These are phyloP conservation scores for Phanerochaete carnosa DNA, from an alignment of 768 basidiomycete species.

Conservation along the genomic window DNA sequence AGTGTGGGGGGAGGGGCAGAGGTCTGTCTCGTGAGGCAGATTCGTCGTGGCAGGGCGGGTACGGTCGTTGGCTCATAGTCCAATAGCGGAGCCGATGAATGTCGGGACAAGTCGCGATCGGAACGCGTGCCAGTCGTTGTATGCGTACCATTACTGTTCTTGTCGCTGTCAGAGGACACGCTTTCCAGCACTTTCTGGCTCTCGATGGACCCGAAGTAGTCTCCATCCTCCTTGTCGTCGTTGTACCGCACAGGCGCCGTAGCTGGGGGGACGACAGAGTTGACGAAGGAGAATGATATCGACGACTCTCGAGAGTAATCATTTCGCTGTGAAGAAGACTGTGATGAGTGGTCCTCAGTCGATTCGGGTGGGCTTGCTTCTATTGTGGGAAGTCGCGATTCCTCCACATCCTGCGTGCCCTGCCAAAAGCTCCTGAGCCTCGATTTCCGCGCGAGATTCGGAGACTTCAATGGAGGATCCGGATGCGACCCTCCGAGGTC, in stretches of 20 bases:
- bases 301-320: not conserved
- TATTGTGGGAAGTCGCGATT: conserved; percentile 27
- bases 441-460: conserved; percentile 40
- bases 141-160: not conserved
- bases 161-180: not conserved
- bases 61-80: conserved; percentile 35
- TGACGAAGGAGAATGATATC: conserved; percentile 5
- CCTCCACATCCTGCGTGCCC: conserved; percentile 64
- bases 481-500: conserved; percentile 12
- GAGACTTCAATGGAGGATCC: conserved; percentile 38
- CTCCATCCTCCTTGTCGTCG: conserved; percentile 20
- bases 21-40: conserved; percentile 57
- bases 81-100: conserved; percentile 24
- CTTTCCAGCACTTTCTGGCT: not conserved
- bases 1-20: conserved; percentile 60
- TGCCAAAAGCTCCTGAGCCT: conserved; percentile 75
- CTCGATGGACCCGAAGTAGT: conserved; percentile 28
- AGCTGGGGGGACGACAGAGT: conserved; percentile 20
- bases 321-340: not conserved
- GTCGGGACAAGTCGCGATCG: conserved; percentile 19
- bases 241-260: conserved; percentile 23
- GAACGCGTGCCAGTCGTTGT: not conserved
- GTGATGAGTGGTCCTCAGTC: conserved; percentile 3
- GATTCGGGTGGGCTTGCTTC: conserved; percentile 25
- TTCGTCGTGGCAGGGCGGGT: conserved; percentile 47